Evolutionary conservation across 2,329 filamentous ascomycete species (phyloP), one percentile per base, ranked within the genome.

Genomic region (Fonsecaea multimorphosa): DNA sequence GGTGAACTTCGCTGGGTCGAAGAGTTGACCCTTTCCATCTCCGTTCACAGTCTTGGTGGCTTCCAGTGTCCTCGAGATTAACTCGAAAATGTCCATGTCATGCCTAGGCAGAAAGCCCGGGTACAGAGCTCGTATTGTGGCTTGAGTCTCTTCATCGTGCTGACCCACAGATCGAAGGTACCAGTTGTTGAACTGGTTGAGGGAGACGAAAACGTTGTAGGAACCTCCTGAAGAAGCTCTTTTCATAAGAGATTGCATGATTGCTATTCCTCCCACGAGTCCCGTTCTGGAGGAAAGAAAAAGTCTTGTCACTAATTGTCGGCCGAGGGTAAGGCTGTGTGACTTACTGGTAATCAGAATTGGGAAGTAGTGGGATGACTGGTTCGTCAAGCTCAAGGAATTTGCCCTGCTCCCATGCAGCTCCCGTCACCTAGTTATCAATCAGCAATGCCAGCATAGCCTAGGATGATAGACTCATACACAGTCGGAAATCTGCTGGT

Each of bases 191-290:
- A n/a, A 40, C 16, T 40, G 38, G 14, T n/a, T 19, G 3, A 40
- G 8, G 8, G 38, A 40, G 38, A 40, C 4, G 16, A 5, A 3
- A 8, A 40, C 38, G 8, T 40, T 40, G 38, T 40, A 40, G 14
- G 14, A n/a, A 19, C 38, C 38, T 19, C 38, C 38, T 3, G 14
- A 40, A 3, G 3, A 4, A 5, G 14, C 16, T 3, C 38, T 3
- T 40, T 40, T n/a, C 38, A n/a, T 5, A 2, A 40, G 38, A 3
- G 87, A 89, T 0, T 83, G 82, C 36, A 91, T 75, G 0, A 87
- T 88, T 3, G 88, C 86, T 69, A 90, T 87, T 51, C 87, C 87
- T 2, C 89, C 89, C 79, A 91, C 88, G 73, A 87, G 90, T 32
- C 89, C 89, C 0, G 89, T 91, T 27, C 88, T 88, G 34, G 29